Evolutionary conservation across 805 yeast species (phyloP), one percentile per base, ranked within the genome.

Genomic region (Wickerhamiella alocasiicola): DNA sequence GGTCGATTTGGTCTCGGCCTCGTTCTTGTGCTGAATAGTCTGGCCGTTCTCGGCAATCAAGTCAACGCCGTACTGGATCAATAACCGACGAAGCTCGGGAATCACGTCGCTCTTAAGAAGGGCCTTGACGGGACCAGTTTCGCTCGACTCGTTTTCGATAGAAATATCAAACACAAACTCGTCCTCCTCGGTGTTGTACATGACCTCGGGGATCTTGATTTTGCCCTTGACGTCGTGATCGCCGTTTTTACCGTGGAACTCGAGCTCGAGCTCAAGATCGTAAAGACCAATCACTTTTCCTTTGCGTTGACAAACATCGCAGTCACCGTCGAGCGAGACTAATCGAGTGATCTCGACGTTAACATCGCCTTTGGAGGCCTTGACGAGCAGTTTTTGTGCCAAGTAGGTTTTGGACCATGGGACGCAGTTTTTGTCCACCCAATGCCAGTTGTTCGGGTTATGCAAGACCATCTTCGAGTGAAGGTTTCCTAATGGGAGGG

Each of bases 381-480:
- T 46, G 30, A 75, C 47, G 9, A 67, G 66, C 39, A 85, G 64
- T 33, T 74, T 70, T 35, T 72, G 70, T 23, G 63, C 60, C 59
- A 91, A 82, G 60, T 88, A 88, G 30, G 71, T 68, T 46, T 74
- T 74, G 9, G 95, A 71, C 98, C 98, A 91, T 43, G 74, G 78
- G 43, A 88, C 71, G 64, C 98, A 91, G 67, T 91, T 91, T 62
- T 88, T 88, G 64, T 88, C 96, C 47, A 87, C 96, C 97, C 97
- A 91, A 69, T 91, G 98, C 98, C 98, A 88, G 65, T 88, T 88
- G 62, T 91, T 91, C 29, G 97, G 97, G 70, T 88, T 91, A 63
- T 84, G 80, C 24, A 91, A 87, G 30, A 82, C 96, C 96, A 88
- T 88, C n/a, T n/a, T n/a, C n/a, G n/a, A n/a, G n/a, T n/a, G n/a